Base-by-base conservation (phyloP, 208 protist species). In the Angomonas ambiguus region DNA sequence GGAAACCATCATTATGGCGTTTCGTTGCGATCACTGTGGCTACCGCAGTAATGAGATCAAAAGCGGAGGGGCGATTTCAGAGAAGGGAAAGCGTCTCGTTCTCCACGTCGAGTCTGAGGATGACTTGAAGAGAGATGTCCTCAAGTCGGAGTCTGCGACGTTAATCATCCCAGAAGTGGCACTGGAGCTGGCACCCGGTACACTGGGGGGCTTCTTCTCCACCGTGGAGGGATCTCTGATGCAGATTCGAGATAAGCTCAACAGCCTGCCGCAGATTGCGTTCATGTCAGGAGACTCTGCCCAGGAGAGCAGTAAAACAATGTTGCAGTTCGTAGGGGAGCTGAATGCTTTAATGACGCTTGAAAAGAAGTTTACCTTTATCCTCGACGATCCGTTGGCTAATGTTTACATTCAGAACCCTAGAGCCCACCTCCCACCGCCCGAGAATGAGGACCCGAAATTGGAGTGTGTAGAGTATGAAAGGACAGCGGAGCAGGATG, bases 1-100 rank as follows among this genome's bases (percentile, higher is more conserved):
- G 65, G 83, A 98, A 60, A 94, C 93, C 0, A 66, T 98, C 30
- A 92, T 98, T 42, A 97, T 98, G 91, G 82, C 89, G 33, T 97
- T 96, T 68, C 83, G 77, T 30, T 98, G 96, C 70, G 90, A 97
- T 24, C 77, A 79, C 53, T 98, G 96, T 71, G 95, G 95, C 1
- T 98, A 95, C 76, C 96, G 89, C 53, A 96, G 78, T 69, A 96
- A 92, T 65, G 96, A 98, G 69, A 85, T 98, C 63, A 98, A 97
- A 71, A 83, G 82, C 1, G 92, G 93, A 24, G 96, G 96, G 13
- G 81, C 65, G 30, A 94, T 98, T 48, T 74, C 79, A 0, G 71
- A 84, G 33, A 85, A 85, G 31, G 96, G 85, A 1, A 69, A 82
- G 25, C 79, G 82, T 18, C 76, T 95, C 30, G 88, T 76, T 6